phyloP scores from a whole-genome alignment of 2,329 filamentous ascomycete genomes.

The Cercospora zeina region DNA sequence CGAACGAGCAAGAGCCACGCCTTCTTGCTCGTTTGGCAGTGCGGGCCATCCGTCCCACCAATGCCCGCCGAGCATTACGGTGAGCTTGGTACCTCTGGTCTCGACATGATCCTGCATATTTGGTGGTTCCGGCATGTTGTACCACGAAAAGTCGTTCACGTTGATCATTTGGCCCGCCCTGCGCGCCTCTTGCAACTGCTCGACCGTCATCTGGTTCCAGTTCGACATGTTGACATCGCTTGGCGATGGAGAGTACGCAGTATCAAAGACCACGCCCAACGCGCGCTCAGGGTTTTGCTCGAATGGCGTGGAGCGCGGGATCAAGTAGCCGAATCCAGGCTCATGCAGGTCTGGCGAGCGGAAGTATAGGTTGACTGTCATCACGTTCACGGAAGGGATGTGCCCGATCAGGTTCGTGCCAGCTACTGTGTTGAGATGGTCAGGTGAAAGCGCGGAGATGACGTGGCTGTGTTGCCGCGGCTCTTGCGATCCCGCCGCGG shows the following conservation, averaged over 20 bases:
- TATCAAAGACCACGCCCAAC: slow-evolving; percentile 91
- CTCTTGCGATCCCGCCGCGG: slow-evolving; percentile 30
- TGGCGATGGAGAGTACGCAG: slow-evolving; percentile 51
- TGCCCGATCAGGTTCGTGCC: slow-evolving; percentile 61
- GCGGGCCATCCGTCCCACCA: slow-evolving; percentile 71
- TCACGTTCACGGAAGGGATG: slow-evolving; percentile 64
- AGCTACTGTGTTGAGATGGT: slow-evolving; percentile 36
- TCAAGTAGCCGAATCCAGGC: slow-evolving; percentile 85
- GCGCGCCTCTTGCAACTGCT: slow-evolving; percentile 31
- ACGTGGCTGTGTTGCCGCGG: slow-evolving; percentile 53
- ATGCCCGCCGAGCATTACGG: slow-evolving; percentile 92
- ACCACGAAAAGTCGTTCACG: slow-evolving; percentile 41
- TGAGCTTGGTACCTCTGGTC: slow-evolving; percentile 72
- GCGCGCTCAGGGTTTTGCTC: slow-evolving; percentile 78
- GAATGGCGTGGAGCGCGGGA: slow-evolving; percentile 70
- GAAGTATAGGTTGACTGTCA: slow-evolving; percentile 91
- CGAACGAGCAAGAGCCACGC: slow-evolving; percentile 66
- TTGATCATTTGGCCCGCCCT: slow-evolving; percentile 35
- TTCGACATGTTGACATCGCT: slow-evolving; percentile 30
- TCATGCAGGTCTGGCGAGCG: slow-evolving; percentile 63
- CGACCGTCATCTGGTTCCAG: slow-evolving; percentile 31
- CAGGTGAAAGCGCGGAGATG: slow-evolving; percentile 62
- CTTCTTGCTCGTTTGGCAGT: slow-evolving; percentile 66
- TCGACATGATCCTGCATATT: slow-evolving; percentile 45
- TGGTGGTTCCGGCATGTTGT: slow-evolving; percentile 37